phyloP scores from a whole-genome alignment of 2,329 filamentous ascomycete genomes.

The Ceratocystis albifundus region DNA sequence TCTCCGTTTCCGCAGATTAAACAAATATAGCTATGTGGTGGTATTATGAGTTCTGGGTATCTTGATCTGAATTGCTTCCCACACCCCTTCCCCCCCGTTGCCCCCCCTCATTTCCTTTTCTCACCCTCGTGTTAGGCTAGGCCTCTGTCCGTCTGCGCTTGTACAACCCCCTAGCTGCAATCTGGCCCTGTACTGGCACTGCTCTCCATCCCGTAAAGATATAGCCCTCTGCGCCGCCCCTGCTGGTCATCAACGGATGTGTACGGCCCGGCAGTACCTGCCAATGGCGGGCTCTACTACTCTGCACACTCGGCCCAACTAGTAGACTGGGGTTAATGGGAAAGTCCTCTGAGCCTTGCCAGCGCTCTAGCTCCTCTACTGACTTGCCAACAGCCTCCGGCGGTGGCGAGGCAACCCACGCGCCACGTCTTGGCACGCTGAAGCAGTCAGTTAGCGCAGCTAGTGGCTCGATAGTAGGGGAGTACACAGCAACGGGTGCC shows the following conservation, averaged over 20 bases:
- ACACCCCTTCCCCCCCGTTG: neutral
- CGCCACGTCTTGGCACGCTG: conserved; percentile 64
- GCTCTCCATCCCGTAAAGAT: conserved; percentile 75
- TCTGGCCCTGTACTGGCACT: conserved; percentile 63
- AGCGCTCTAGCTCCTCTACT: conserved; percentile 41
- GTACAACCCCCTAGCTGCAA: conserved; percentile 71
- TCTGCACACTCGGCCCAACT: conserved; percentile 70
- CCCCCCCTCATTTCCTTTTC: neutral
- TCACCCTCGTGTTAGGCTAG: conserved; percentile 19
- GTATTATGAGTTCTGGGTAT: conserved; percentile 11
- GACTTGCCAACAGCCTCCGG: conserved; percentile 36
- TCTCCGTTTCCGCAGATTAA: neutral
- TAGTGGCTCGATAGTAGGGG: conserved; percentile 66
- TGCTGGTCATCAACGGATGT: conserved; percentile 84
- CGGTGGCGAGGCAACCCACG: conserved; percentile 52
- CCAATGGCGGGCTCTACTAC: conserved; percentile 65
- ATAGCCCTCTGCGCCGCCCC: conserved; percentile 81
- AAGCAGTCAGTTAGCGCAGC: conserved; percentile 71
- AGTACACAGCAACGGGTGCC: conserved; percentile 76
- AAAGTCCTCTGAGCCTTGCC: conserved; percentile 60
- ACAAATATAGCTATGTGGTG: conserved; percentile 1
- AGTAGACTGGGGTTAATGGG: conserved; percentile 77
- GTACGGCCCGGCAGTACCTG: conserved; percentile 86
- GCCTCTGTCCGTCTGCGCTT: conserved; percentile 54
- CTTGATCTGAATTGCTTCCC: neutral